These are phyloP conservation scores for Trypanosoma boissoni DNA, from an alignment of 208 protist species.

Conservation along the genomic window DNA sequence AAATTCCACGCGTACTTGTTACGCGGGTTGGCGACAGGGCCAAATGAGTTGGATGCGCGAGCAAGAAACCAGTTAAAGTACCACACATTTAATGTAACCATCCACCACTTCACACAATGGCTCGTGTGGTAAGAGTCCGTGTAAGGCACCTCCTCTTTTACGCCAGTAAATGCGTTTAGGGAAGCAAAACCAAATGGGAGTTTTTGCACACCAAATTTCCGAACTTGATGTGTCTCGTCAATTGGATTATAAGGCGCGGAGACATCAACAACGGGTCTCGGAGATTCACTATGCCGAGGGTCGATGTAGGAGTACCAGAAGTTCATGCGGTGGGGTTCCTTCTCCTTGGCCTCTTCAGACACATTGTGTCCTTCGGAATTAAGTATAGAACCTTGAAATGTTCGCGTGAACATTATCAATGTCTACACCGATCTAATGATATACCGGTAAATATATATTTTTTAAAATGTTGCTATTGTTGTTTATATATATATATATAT, in stretches of 20 bases:
- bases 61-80: conserved; percentile 58
- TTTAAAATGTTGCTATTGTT: too few species aligned
- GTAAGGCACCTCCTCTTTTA: conserved; percentile 79
- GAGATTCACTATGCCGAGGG: conserved; percentile 32
- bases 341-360: conserved; percentile 28
- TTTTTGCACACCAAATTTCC: conserved; percentile 65
- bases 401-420: conserved; percentile 58
- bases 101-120: conserved; percentile 67
- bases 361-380: conserved; percentile 57
- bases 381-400: conserved; percentile 49
- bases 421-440: too few species aligned
- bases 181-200: conserved; percentile 54
- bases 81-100: conserved; percentile 59
- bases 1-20: conserved; percentile 61
- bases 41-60: conserved; percentile 35
- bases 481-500: too few species aligned
- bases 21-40: conserved; percentile 52
- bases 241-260: conserved; percentile 73
- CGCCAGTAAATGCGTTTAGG: conserved; percentile 67
- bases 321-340: conserved; percentile 46
- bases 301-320: conserved; percentile 62
- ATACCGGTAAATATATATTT: too few species aligned
- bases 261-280: conserved; percentile 61
- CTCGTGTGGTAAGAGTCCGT: conserved; percentile 70
- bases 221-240: conserved; percentile 78